Evolutionary conservation across 257 asterid genomes (phyloP), one percentile per base, ranked within the genome.

Genomic region (Verbascum thapsus): DNA sequence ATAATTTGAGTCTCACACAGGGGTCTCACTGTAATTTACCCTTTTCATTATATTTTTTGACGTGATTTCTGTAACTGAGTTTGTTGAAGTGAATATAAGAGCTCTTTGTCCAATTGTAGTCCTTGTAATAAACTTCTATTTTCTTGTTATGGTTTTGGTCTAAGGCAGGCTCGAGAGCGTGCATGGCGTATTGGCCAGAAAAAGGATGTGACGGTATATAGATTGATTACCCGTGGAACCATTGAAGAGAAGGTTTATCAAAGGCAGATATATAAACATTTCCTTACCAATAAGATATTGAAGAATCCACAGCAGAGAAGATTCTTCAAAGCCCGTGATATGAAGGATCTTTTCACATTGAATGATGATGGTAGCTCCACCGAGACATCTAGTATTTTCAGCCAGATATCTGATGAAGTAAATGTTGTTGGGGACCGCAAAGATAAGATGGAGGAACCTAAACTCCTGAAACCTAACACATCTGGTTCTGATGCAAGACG

Each of bases 131-230:
- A 75, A 61, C 39, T 40, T 65, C 39, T 38, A 22, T 61, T 64
- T 59, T 64, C 37, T 51, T 60, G 51, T 69, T 38, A 10, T 34
- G 41, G 50, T 23, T n/a, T 56, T 73, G 67, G 40, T 71, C 61
- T 66, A 67, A 57, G 64, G 71, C 83, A 94, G 99, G 99, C 99
- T 39, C 80, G 97, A 71, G 99, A 94, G 78, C 99, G 99, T 59
- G 99, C 99, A 17, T 94, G 99, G 97, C 99, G 99, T 66, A 94
- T 94, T 85, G 99, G 99, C 67, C 99, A 94, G 78, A 84, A 68
- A 18, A 89, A 80, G 78, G 99, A 94, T 61, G 99, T 94, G 47
- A 82, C 90, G 40, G 75, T 94, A 50, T 94, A 89, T 74, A 81
- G 99, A 80, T 80, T 94, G 84, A 94, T 94, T 52, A 90, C 97